Base-by-base conservation (phyloP, 345 rosid genomes). In the Acer saccharum region DNA sequence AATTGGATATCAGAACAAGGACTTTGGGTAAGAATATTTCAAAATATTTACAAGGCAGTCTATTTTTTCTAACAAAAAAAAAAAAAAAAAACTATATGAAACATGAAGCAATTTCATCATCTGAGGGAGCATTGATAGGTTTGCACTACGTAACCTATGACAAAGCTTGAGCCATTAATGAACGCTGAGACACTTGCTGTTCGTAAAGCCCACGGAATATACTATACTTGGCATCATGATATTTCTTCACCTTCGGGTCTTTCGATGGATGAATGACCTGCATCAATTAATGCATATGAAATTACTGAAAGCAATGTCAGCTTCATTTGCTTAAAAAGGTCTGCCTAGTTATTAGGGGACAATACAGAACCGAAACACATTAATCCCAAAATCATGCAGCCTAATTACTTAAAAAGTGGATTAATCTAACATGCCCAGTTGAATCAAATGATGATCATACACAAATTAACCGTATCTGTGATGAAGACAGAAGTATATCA, bases 211-310 rank as follows among this genome's bases (percentile, higher is more conserved):
- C 88, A 11, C 88, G 87, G 87, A 94, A 94, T 23, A 94, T 88
- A 8, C 52, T 80, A 85, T 94, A 92, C 82, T 95, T 95, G 65
- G 98, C 98, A 61, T 94, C 92, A 4, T 95, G 99, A 78, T 91
- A 95, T 86, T 92, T 91, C 90, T 89, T 95, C 80, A 94, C 87
- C 84, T 87, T 92, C 3, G 89, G 87, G 76, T 95, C 90, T 80
- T 82, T 80, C 63, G 96, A 88, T 76, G 99, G 98, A 76, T 88
- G 88, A 69, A 95, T 87, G 64, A 93, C 96, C 99, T 93, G 89
- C 65, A 66, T 27, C 23, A 50, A 65, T 64, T 55, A 46, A 41
- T 23, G 23, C 0, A 23, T 12, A 18, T 29, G 39, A 21, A 25
- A 35, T 43, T 23, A 23, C 25, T 23, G 25, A 23, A 27, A 17